Evolutionary conservation across 140 eudicot genomes (phyloP), one percentile per base, ranked within the genome.

Genomic region (Cichorium intybus): DNA sequence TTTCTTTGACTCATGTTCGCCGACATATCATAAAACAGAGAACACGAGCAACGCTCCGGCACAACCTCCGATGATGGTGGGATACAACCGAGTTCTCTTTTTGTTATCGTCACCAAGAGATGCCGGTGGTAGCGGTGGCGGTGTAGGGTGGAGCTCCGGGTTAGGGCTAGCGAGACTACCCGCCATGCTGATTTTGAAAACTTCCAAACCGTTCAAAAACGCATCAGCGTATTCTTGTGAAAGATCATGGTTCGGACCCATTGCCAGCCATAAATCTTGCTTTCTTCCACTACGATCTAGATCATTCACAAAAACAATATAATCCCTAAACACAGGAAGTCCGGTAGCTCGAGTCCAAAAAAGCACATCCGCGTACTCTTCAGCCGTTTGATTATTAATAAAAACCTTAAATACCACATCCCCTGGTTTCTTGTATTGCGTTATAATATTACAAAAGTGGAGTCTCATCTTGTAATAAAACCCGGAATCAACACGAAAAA

Each of bases 131-230:
- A 28, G 48, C 37, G 24, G 9, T 1, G 37, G 5, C 31, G 56
- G 18, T 23, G 34, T 10, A 16, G 29, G 12, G 5, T 5, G 4
- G 2, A 55, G 70, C 6, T 69, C 74, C 0, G 80, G 88, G 47
- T 71, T 82, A 0, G 72, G 75, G 1, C n/a, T n/a, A n/a, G n/a
- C n/a, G n/a, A n/a, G n/a, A n/a, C n/a, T n/a, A n/a, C n/a, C n/a
- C n/a, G n/a, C 45, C 9, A 24, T 11, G 4, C 56, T 75, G 37
- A 82, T 7, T 60, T 75, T 82, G 67, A 82, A 76, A 11, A 72
- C 77, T 56, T 82, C 88, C 18, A 82, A 35, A 1, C 85, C 88
- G 18, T 82, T 82, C 46, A 82, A 68, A 18, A 70, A 56, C 3
- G 52, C 74, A 52, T 57, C 62, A 0, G 0, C 6, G 10, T 41